Percentiles rank a stretch among this genome's conserved stretches.
phyloP scores from a whole-genome alignment of 352 stramenopile genomes.

The Peronosclerospora sorghi region DNA sequence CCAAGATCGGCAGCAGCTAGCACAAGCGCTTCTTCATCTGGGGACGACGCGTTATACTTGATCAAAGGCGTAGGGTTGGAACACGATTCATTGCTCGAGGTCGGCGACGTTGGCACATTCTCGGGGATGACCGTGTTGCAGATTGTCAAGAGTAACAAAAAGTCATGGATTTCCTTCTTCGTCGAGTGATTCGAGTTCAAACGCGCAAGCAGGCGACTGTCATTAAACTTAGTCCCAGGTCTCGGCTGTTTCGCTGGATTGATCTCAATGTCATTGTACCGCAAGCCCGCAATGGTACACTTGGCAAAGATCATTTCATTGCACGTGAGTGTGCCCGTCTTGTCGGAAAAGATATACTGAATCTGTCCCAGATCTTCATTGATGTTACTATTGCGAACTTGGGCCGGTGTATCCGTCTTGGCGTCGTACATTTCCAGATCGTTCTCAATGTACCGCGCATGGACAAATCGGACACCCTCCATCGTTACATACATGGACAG shows the following conservation, averaged over 20 bases:
- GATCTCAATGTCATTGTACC: conserved; percentile 85
- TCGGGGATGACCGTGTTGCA: conserved; percentile 85
- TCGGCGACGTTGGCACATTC: conserved; percentile 17
- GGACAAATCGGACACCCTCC: conserved; percentile 81
- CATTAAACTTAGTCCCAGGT: conserved; percentile 73
- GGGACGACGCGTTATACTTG: conserved; percentile 80
- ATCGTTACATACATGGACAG: conserved; percentile 87
- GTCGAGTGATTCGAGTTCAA: conserved; percentile 74
- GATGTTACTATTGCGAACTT: conserved; percentile 83
- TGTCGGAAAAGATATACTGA: conserved; percentile 87
- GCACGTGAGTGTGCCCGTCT: conserved; percentile 76
- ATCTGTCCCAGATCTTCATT: conserved; percentile 85
- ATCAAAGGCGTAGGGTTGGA: conserved; percentile 15
- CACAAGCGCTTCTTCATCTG: conserved; percentile 75
- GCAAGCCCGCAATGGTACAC: conserved; percentile 84
- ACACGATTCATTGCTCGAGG: conserved; percentile 12
- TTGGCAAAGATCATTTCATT: conserved; percentile 89
- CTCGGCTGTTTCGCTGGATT: conserved; percentile 28
- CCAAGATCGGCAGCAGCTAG: conserved; percentile 62
- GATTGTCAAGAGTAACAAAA: conserved; percentile 72
- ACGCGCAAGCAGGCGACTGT: conserved; percentile 53
- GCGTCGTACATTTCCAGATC: conserved; percentile 79
- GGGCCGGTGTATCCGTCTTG: conserved; percentile 52
- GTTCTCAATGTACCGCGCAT: conserved; percentile 78
- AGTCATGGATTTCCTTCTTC: conserved; percentile 79